phyloP scores from a whole-genome alignment of 108 stramenopile species.

The Cyclotella sp. region DNA sequence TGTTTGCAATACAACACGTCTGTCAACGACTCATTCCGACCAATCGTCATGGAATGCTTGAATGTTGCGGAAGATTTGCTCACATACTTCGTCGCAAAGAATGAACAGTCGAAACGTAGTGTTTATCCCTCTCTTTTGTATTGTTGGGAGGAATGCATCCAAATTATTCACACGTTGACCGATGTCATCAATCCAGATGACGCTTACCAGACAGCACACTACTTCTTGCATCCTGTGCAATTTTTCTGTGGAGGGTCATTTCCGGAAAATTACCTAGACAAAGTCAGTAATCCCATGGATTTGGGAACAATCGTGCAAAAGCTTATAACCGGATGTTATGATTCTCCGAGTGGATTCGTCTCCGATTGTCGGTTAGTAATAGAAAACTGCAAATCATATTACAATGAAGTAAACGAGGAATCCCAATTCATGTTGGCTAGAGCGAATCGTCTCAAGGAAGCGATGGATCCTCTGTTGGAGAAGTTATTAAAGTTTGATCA shows the following conservation, averaged over 20 bases:
- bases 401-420: conserved; percentile 60
- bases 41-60: conserved; percentile 63
- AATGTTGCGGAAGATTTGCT: conserved; percentile 67
- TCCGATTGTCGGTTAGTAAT: conserved; percentile 76
- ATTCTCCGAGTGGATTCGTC: conserved; percentile 59
- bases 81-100: conserved; percentile 65
- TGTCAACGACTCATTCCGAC: conserved; percentile 67
- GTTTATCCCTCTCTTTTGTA: conserved; percentile 74
- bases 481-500: conserved; percentile 63
- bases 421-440: conserved; percentile 62
- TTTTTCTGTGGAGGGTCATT: conserved; percentile 72
- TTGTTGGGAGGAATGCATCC: conserved; percentile 83
- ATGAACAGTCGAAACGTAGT: conserved; percentile 47
- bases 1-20: conserved; percentile 83
- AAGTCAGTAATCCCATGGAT: conserved; percentile 75
- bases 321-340: conserved; percentile 73
- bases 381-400: conserved; percentile 73
- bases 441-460: conserved; percentile 65
- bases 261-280: conserved; percentile 70
- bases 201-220: conserved; percentile 71
- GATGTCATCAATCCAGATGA: conserved; percentile 74
- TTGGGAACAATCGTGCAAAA: conserved; percentile 78
- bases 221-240: conserved; percentile 79
- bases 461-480: conserved; percentile 62
- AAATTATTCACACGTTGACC: conserved; percentile 65